phyloP scores from a whole-genome alignment of 2,329 filamentous ascomycete species.

The Talaromyces sp. region DNA sequence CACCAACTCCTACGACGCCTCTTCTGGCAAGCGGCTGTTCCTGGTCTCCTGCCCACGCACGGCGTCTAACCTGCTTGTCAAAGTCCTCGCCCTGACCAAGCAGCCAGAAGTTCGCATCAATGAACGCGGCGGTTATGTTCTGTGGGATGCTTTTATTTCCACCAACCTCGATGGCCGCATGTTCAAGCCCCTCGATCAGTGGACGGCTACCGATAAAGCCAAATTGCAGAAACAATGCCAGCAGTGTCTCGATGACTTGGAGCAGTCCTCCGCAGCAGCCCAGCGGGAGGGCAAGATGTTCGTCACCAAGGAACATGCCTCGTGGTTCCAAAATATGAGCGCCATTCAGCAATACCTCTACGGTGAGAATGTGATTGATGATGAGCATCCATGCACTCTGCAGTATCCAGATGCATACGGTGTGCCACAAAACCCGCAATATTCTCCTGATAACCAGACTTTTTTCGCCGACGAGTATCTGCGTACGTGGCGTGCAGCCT shows the following conservation, averaged over 20 bases:
- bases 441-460: slow-evolving; percentile 28
- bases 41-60: slow-evolving; percentile 26
- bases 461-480: slow-evolving; percentile 33
- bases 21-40: slow-evolving; percentile 15
- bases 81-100: slow-evolving; percentile 25
- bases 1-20: neutral
- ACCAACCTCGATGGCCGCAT: slow-evolving; percentile 13
- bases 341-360: slow-evolving; percentile 14
- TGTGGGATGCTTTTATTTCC: slow-evolving; percentile 16
- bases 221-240: slow-evolving; percentile 18
- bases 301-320: slow-evolving; percentile 35
- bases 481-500: slow-evolving; percentile 27
- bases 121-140: slow-evolving; percentile 26
- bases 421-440: neutral
- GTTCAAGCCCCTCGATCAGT: slow-evolving; percentile 19
- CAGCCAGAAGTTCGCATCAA: slow-evolving; percentile 21
- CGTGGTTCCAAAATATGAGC: slow-evolving; percentile 22
- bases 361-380: neutral
- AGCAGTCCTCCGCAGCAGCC: slow-evolving; percentile 20
- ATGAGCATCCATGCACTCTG: neutral
- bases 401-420: neutral
- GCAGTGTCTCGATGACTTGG: slow-evolving; percentile 22
- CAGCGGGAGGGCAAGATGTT: slow-evolving; percentile 22
- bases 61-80: slow-evolving; percentile 29
- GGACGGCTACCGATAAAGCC: slow-evolving; percentile 23